Base-by-base conservation (phyloP, 2,329 filamentous ascomycete genomes). In the Sporothrix humicola region DNA sequence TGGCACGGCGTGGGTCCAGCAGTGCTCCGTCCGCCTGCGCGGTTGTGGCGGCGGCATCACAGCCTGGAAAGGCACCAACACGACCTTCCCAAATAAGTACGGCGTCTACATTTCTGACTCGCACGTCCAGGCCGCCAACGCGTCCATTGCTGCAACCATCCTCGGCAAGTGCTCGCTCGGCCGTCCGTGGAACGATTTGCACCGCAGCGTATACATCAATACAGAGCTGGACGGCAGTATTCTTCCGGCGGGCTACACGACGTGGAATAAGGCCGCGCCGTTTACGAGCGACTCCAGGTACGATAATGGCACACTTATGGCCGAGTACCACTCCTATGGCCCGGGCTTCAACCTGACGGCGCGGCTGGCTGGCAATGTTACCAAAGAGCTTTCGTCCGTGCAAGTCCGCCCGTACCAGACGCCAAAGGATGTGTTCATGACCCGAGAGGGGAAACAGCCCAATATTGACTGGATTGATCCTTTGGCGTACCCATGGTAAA, bases 21-120 rank as follows among this genome's bases (percentile, higher is more conserved):
- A 84, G 3, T 88, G 86, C 1, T 81, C 82, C 0, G 80, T 92
- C 1, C 82, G 83, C 0, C 83, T 92, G 13, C 86, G 90, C 10
- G 83, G 81, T 77, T 92, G 90, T 76, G 88, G 89, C 3, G 90
- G 90, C 17, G 90, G 90, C 12, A 88, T 92, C 72, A 91, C 89
- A 0, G 90, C 90, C 0, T 92, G 90, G 90, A 92, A 92, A 52
- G 68, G 68, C n/a, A 48, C 68, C 37, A 70, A 70, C 52, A 70
- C 68, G 10, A 70, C 68, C 1, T 70, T 70, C 17, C 12, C 37
- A n/a, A 70, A 70, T 52, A 70, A 70, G 68, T 70, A 70, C 37
- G 77, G 90, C 9, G 87, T 89, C 0, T 92, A 92, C 79, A 86
- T 92, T 74, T 84, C 88, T 66, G 83, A 87, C 42, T 88, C 87